Evolutionary conservation across 2,329 filamentous ascomycete species (phyloP).

Genomic region (Teratosphaeria gauchensis): DNA sequence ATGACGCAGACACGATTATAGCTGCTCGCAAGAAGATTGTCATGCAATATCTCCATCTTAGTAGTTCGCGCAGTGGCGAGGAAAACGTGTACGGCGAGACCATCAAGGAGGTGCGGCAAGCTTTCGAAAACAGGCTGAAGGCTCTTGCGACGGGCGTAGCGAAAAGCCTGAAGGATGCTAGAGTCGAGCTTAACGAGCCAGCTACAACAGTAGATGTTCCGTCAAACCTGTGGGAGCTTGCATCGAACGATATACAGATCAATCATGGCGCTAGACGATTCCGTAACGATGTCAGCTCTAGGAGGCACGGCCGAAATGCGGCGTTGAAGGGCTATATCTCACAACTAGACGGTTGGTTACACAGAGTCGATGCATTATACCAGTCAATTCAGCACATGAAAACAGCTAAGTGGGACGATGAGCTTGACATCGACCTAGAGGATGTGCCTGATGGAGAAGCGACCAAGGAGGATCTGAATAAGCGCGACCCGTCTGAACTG

Average conservation of each 20-base stretch:
- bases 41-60: constrained; percentile 17
- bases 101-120: constrained; percentile 13
- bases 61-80: constrained; percentile 2
- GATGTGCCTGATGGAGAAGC: constrained; percentile 52
- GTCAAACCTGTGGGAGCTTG: constrained; percentile 18
- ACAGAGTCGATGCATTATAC: constrained; percentile 59
- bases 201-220: neutral
- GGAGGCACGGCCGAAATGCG: constrained; percentile 62
- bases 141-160: neutral
- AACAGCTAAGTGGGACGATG: constrained; percentile 63
- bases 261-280: constrained; percentile 41
- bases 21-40: constrained; percentile 17
- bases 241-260: constrained; percentile 16
- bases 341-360: constrained; percentile 63
- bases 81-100: neutral
- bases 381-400: constrained; percentile 55
- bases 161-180: neutral
- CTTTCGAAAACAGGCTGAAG: constrained; percentile 2
- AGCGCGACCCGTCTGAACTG: constrained; percentile 59
- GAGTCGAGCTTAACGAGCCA: neutral
- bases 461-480: constrained; percentile 58
- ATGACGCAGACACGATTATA: constrained; percentile 14
- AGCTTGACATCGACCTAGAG: constrained; percentile 59
- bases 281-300: constrained; percentile 57
- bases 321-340: constrained; percentile 53